Evolutionary conservation across 179 eudicot genomes (phyloP).

Genomic region (Actinidia chinensis): DNA sequence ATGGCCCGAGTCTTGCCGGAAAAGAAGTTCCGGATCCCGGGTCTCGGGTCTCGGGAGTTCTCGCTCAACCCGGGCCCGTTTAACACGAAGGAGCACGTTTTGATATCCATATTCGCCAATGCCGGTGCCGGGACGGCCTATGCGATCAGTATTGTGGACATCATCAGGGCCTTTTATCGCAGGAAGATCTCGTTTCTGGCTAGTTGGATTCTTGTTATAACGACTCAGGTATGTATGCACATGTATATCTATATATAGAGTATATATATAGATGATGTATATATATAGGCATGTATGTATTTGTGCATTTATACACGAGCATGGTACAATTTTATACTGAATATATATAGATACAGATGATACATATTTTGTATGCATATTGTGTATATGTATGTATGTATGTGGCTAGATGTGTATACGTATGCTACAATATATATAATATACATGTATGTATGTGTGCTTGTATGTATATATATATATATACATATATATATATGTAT

Average conservation of each 20-base stretch:
- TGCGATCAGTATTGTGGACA: conserved; percentile 61
- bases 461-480: no score
- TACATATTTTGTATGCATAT: no score
- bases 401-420: not conserved
- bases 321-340: no score
- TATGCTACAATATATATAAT: no score
- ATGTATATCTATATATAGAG: no score
- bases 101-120: conserved; percentile 59
- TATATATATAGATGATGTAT: no score
- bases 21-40: conserved; percentile 31
- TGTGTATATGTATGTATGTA: no score
- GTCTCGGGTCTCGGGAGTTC: conserved; percentile 41
- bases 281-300: no score
- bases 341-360: no score
- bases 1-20: conserved; percentile 56
- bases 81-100: conserved; percentile 45
- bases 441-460: no score
- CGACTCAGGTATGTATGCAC: conserved; percentile 50
- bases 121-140: conserved; percentile 77
- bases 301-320: no score
- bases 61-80: conserved; percentile 47
- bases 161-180: conserved; percentile 54
- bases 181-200: conserved; percentile 56
- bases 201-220: conserved; percentile 61
- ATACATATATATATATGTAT: no score